Percentiles rank a stretch among this genome's conserved stretches.
Conservation (phyloP, 2,329 filamentous ascomycete genomes). For the Penicillium sp. region DNA sequence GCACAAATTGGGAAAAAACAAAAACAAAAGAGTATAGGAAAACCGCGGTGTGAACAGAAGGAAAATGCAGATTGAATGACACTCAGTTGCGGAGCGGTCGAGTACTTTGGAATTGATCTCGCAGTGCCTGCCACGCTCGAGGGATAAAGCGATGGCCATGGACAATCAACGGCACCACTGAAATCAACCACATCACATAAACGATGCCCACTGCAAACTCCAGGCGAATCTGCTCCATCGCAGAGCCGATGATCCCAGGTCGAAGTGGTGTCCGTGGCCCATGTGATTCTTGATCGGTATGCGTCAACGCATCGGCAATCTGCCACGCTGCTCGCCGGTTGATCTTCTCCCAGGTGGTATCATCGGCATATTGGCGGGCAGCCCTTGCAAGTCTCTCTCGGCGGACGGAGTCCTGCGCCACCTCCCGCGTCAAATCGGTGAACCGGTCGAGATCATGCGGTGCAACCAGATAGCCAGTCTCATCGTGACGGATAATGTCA, state of each 20-base stretch:
- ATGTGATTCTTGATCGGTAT: constrained; percentile 24
- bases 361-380: constrained; percentile 61
- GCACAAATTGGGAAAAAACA: not conserved
- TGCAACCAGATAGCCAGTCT: constrained; percentile 64
- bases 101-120: constrained; percentile 21
- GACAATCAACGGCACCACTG: constrained; percentile 42
- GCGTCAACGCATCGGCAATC: constrained; percentile 55
- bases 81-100: constrained; percentile 16
- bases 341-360: constrained; percentile 72
- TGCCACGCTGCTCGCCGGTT: constrained; percentile 70
- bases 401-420: constrained; percentile 53
- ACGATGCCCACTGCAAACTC: constrained; percentile 38
- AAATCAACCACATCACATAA: constrained; percentile 43
- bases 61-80: not conserved
- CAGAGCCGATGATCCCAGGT: constrained; percentile 16
- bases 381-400: constrained; percentile 52
- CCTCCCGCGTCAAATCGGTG: constrained; percentile 55
- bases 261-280: constrained; percentile 17
- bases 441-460: constrained; percentile 64
- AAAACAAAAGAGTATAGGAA: not conserved
- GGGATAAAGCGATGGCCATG: constrained; percentile 38
- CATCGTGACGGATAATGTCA: constrained; percentile 64
- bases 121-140: constrained; percentile 25
- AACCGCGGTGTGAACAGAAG: not conserved
- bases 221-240: constrained; percentile 34